Evolutionary conservation across 345 rosid species (phyloP).

Genomic region (Euclidium syriacum): DNA sequence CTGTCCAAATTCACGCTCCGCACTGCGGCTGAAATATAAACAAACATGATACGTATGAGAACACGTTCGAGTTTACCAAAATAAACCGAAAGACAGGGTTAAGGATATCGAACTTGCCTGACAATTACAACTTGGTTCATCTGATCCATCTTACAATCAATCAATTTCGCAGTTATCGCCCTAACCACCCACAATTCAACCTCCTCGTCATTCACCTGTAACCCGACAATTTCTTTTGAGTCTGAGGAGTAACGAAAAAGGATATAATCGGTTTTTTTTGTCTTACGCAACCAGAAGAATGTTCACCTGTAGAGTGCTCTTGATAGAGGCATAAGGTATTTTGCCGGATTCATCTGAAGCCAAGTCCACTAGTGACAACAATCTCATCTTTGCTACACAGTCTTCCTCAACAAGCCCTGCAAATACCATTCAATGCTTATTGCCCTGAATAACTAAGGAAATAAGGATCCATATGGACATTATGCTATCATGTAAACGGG

Average conservation of each 20-base stretch:
- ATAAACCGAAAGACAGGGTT: neutral
- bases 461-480: neutral
- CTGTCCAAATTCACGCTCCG: constrained; percentile 63
- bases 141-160: constrained; percentile 88
- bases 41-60: neutral
- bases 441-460: neutral
- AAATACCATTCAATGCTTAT: neutral
- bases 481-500: neutral
- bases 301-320: constrained; percentile 61
- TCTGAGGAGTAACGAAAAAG: neutral
- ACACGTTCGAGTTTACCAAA: neutral
- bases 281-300: neutral
- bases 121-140: constrained; percentile 78
- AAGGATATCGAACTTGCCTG: constrained; percentile 39
- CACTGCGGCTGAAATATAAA: constrained; percentile 44
- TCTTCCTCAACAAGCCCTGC: constrained; percentile 85
- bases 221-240: neutral
- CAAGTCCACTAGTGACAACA: constrained; percentile 80
- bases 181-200: constrained; percentile 85
- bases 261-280: neutral
- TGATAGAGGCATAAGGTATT: constrained; percentile 63
- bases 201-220: constrained; percentile 75
- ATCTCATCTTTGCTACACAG: constrained; percentile 78
- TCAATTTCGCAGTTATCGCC: constrained; percentile 74
- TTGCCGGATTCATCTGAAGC: constrained; percentile 63